Evolutionary conservation across 208 protist species (phyloP).

Genomic region (Trichomonas tenax): DNA sequence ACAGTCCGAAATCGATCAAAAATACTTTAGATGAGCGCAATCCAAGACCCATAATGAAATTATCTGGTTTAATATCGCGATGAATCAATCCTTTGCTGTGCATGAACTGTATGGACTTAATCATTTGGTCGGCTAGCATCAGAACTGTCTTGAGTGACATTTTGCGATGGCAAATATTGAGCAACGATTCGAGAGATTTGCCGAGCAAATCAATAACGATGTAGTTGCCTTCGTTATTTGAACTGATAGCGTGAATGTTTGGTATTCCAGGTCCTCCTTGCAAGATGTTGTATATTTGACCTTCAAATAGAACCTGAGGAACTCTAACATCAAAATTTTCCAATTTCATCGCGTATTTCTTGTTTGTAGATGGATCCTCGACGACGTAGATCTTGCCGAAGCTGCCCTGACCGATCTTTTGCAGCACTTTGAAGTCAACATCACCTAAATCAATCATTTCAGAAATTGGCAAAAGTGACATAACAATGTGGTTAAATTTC

Average conservation of each 20-base stretch:
- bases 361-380: background rate
- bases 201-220: slow-evolving; percentile 95
- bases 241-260: slow-evolving; percentile 72
- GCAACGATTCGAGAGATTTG: slow-evolving; percentile 86
- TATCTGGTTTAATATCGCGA: background rate
- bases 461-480: too few species aligned
- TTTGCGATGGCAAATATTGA: slow-evolving; percentile 55
- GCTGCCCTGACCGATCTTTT: background rate
- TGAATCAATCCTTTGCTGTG: background rate
- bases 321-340: slow-evolving; percentile 43
- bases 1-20: slow-evolving; percentile 3
- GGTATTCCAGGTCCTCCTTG: slow-evolving; percentile 73
- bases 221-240: slow-evolving; percentile 83
- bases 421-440: background rate
- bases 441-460: background rate
- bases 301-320: slow-evolving; percentile 88
- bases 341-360: background rate
- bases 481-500: too few species aligned
- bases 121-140: background rate
- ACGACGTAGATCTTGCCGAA: background rate
- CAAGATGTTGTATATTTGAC: slow-evolving; percentile 68
- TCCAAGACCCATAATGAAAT: background rate
- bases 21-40: background rate
- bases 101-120: background rate
- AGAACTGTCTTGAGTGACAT: slow-evolving; percentile 34